Evolutionary conservation across 1,139 yeast species (phyloP).

Genomic region (Lodderomyces pseudojiufengensis): DNA sequence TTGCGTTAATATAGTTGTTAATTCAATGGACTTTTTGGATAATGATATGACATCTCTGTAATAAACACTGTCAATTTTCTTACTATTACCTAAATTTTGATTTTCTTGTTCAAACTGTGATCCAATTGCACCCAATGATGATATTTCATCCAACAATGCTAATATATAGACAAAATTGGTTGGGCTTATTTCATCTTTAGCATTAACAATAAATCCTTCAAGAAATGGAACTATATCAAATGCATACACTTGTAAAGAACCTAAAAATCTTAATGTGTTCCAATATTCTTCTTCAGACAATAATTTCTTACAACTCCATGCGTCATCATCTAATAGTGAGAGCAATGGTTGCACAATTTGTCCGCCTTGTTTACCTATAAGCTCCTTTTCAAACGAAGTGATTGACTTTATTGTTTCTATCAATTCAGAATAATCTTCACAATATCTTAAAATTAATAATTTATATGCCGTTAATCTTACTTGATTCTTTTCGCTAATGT

Average conservation of each 20-base stretch:
- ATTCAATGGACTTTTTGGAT: conserved; percentile 59
- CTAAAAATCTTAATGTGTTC: conserved; percentile 57
- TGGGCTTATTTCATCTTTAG: conserved; percentile 37
- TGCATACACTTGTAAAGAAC: conserved; percentile 53
- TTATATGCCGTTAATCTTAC: conserved; percentile 39
- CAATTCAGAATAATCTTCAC: conserved; percentile 18
- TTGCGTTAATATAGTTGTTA: conserved; percentile 50
- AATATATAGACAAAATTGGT: conserved; percentile 60
- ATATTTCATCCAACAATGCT: conserved; percentile 74
- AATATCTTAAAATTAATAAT: conserved; percentile 37
- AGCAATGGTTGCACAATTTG: conserved; percentile 54
- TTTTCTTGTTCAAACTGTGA: conserved; percentile 70
- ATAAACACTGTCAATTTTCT: conserved; percentile 27
- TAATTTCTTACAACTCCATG: conserved; percentile 41
- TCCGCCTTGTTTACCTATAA: conserved; percentile 43
- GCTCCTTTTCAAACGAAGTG: conserved; percentile 32
- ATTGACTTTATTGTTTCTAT: conserved; percentile 24
- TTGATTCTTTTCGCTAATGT: conserved; percentile 28
- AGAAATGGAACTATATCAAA: conserved; percentile 47
- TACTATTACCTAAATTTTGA: conserved; percentile 23
- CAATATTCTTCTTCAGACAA: conserved; percentile 55
- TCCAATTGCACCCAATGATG: conserved; percentile 79
- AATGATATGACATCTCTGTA: conserved; percentile 52
- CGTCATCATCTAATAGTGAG: conserved; percentile 46
- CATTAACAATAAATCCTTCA: conserved; percentile 37